Base-by-base conservation (phyloP, 139 green algal species). In the Chlorella sp. region DNA sequence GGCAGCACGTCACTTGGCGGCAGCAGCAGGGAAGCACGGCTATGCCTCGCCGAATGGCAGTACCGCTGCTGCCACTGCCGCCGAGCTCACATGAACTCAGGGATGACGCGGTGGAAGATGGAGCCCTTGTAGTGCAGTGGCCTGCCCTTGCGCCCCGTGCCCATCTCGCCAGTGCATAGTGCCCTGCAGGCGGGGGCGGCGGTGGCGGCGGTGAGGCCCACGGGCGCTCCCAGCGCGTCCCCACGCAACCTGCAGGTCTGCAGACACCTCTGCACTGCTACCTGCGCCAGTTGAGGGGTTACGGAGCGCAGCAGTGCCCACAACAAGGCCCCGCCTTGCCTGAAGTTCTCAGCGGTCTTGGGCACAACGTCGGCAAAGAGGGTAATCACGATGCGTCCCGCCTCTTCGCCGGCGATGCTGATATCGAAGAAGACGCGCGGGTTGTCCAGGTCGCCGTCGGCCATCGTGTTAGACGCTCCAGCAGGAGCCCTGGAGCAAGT, bases 281-380 rank as follows among this genome's bases (percentile, higher is more conserved):
- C 48, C 9, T 9, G 48, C 48, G 48, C 7, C 48, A 57, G 48
- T 57, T 15, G 9, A 81, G 34, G 75, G 75, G 34, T 34, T 9
- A 9, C 5, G 48, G 48, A 57, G 48, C 48, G 48, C 48, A 5
- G 48, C 48, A 57, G 48, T 9, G 48, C 48, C 48, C 48, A 9
- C 48, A 57, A 57, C 48, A 57, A 57, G 48, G 48, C 48, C 48
- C 48, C 48, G 30, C 91, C 88, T 42, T 85, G 88, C 68, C 94
- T 93, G 95, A 99, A 99, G 95, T 99, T 99, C 91, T 99, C 97
- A 0, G 93, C 96, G 3, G 95, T 98, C 79, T 93, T 96, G 21
- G 96, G 96, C 18, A 96, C 94, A 2, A 94, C 94, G 80, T 98
- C 95, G 0, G 91, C 95, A 88, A 95, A 98, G 76, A 98, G 86